Evolutionary conservation across 257 asterid species (phyloP).

Genomic region (Solanum dulcamara): DNA sequence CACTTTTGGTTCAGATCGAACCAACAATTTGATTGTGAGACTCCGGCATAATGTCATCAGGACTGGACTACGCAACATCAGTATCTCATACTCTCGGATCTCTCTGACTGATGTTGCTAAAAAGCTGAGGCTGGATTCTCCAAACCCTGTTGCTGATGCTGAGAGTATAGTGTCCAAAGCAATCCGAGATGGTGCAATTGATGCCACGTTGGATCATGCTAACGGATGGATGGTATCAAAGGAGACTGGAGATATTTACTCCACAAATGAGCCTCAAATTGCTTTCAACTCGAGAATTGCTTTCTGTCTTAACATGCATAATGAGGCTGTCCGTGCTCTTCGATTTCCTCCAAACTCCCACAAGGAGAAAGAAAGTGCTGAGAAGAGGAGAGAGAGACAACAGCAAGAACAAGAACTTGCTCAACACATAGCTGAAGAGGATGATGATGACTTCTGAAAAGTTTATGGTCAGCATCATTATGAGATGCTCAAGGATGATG

Average conservation of each 20-base stretch:
- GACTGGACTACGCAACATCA: slow-evolving; percentile 80
- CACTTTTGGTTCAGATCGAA: slow-evolving; percentile 63
- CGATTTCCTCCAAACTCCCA: slow-evolving; percentile 81
- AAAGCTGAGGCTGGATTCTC: slow-evolving; percentile 72
- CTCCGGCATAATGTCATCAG: slow-evolving; percentile 84
- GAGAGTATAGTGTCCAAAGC: slow-evolving; percentile 85
- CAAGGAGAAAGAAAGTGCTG: slow-evolving; percentile 85
- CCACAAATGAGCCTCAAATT: slow-evolving; percentile 80
- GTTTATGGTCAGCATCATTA: background rate
- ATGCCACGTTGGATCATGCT: slow-evolving; percentile 65
- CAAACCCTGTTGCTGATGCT: slow-evolving; percentile 80
- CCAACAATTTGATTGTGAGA: slow-evolving; percentile 79
- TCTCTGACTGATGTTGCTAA: slow-evolving; percentile 71
- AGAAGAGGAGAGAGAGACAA: slow-evolving; percentile 86
- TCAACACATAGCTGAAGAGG: slow-evolving; percentile 89
- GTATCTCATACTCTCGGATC: slow-evolving; percentile 77
- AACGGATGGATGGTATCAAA: slow-evolving; percentile 81
- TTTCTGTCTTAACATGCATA: slow-evolving; percentile 87
- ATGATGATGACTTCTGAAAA: slow-evolving; percentile 64
- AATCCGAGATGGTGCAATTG: slow-evolving; percentile 86
- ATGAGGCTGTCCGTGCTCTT: slow-evolving; percentile 83
- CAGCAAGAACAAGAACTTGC: slow-evolving; percentile 96
- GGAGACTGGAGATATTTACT: slow-evolving; percentile 87
- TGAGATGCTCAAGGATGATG: background rate
- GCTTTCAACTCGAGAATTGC: slow-evolving; percentile 81